These are phyloP conservation scores for Ballota nigra DNA, from an alignment of 257 asterid genomes.

Conservation along the genomic window DNA sequence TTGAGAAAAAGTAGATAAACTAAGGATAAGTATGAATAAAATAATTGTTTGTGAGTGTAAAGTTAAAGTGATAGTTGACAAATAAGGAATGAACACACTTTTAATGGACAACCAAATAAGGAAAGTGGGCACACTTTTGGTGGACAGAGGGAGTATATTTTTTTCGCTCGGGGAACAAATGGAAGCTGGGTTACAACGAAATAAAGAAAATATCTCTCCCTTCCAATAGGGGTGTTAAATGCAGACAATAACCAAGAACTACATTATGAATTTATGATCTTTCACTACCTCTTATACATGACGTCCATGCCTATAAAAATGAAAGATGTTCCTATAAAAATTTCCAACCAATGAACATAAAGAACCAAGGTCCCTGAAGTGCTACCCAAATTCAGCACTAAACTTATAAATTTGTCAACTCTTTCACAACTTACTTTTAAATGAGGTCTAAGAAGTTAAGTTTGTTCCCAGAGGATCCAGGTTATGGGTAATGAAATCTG, in stretches of 20 bases:
- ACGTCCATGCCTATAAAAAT: not conserved
- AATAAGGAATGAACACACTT: no score
- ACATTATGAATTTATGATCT: not conserved
- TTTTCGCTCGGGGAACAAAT: not conserved
- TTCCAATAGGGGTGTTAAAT: not conserved
- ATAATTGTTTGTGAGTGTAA: no score
- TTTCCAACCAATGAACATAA: not conserved
- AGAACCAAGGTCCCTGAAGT: not conserved
- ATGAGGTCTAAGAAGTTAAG: not conserved
- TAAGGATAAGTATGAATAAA: no score
- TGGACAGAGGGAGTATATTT: no score
- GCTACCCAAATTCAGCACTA: not conserved
- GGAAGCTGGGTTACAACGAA: not conserved
- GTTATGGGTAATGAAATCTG: not conserved
- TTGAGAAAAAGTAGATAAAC: no score
- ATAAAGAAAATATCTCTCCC: not conserved
- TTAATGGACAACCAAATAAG: no score
- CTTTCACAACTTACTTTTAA: not conserved
- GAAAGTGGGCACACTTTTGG: no score
- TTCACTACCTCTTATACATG: not conserved
- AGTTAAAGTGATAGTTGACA: no score
- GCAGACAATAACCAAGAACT: not conserved
- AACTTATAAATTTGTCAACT: not conserved
- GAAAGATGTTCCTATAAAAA: not conserved
- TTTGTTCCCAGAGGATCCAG: constrained; percentile 13